Evolutionary conservation across 78 protist genomes (phyloP), one percentile per base, ranked within the genome.

Genomic region (Anaeramoeba flamelloides): DNA sequence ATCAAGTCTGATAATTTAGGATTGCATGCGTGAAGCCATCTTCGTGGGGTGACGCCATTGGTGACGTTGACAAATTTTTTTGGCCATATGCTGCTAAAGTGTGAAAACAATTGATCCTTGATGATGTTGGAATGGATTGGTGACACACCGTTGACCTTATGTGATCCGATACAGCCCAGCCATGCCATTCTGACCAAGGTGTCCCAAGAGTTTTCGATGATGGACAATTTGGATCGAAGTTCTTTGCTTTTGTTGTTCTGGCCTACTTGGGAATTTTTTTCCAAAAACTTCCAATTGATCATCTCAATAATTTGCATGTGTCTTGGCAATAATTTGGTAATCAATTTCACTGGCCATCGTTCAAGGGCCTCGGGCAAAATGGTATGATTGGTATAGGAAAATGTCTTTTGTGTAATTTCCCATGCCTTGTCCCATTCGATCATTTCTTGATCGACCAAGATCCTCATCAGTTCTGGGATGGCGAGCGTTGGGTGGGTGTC

Each of bases 401-500:
- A 91, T 36, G 26, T 0, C 1, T 65, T 31, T 37, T 75, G 36
- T 34, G 84, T 83, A 77, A 94, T 86, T 34, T 83, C 86, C 92
- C 93, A 91, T 1, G 98, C 96, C 36, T 79, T 91, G 1, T 88
- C 91, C 90, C 91, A 95, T 33, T 31, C 75, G 26, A 90, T 12
- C 32, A 76, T 77, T 76, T 91, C 90, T 33, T 88, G 88, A 78
- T 95, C 98, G 32, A 93, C 4, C 2, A 94, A 87, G 8, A 92
- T 77, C 53, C 95, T 86, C 90, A 93, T 86, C 53, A 84, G 83
- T 84, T 79, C 86, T 0, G 86, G 90, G 2, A 91, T 77, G 82
- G 90, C 95, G 37, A 95, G 84, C 41, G 95, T 79, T 2, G 98
- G 98, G 84, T 95, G 98, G 2, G 98, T 95, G 82, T 95, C 98